Conservation (phyloP, 225 moss, liverwort and hornwort genomes). For the Lunularia cruciata region DNA sequence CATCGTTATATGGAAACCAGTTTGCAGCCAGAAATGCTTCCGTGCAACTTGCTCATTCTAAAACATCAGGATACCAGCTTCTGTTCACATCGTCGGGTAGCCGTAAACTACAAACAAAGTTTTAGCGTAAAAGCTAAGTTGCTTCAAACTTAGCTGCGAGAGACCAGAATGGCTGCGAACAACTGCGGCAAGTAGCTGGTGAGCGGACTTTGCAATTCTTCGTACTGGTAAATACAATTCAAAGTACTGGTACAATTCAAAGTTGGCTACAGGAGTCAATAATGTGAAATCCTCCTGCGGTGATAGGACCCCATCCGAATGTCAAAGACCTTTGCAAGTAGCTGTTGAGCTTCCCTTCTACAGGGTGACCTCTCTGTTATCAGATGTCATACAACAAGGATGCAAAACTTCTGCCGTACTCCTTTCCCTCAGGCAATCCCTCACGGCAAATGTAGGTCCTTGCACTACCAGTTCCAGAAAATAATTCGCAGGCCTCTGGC, state of each 20-base stretch:
- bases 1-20: neutral
- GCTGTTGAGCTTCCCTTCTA: neutral
- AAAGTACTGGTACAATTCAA: neutral
- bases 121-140: neutral
- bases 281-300: neutral
- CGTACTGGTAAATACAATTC: neutral
- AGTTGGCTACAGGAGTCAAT: constrained; percentile 3
- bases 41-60: neutral
- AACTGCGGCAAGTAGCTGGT: neutral
- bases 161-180: neutral
- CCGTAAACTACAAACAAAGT: neutral
- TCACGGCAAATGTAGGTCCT: neutral
- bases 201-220: neutral
- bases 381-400: constrained; percentile 2
- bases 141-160: neutral
- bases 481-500: neutral
- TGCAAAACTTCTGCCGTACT: constrained; percentile 9
- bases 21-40: neutral
- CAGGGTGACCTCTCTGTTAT: constrained; percentile 4
- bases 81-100: neutral
- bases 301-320: neutral
- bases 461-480: neutral
- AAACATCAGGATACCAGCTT: neutral
- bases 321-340: neutral
- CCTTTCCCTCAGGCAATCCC: neutral